phyloP scores from a whole-genome alignment of 2,329 filamentous ascomycete species.

The Botrytis hyacinthi region DNA sequence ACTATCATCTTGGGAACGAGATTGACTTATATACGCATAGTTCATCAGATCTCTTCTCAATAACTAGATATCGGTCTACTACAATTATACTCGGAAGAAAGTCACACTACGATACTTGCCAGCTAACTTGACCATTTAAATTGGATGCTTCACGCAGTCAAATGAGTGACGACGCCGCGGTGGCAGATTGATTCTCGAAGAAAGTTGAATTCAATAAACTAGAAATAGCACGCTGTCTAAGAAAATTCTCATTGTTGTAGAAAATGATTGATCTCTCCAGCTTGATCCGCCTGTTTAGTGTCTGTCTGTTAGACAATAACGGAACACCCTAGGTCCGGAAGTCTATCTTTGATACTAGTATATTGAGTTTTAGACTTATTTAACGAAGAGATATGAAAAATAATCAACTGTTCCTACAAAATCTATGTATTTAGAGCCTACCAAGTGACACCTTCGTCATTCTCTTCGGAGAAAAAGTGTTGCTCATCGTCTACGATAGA shows the following conservation, averaged over 20 bases:
- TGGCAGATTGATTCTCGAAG: background rate
- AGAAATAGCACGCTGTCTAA: background rate
- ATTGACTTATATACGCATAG: too few species aligned
- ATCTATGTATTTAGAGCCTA: background rate
- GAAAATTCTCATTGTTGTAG: background rate
- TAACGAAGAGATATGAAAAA: background rate
- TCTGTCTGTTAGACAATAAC: background rate
- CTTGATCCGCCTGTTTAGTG: background rate
- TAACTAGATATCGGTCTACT: background rate
- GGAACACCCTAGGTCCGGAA: background rate
- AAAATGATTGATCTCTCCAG: background rate
- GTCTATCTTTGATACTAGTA: background rate
- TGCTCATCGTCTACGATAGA: background rate
- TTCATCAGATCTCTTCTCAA: too few species aligned
- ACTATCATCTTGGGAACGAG: too few species aligned
- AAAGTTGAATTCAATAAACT: background rate
- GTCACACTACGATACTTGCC: background rate
- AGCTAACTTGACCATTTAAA: background rate
- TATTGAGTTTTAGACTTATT: background rate
- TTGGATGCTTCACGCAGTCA: background rate
- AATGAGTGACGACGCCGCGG: background rate
- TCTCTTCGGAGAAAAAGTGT: too few species aligned
- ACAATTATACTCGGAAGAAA: background rate
- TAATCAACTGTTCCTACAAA: background rate
- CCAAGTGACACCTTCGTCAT: background rate